Conservation (phyloP, 768 basidiomycete species). For the Rhizopogon sp. region DNA sequence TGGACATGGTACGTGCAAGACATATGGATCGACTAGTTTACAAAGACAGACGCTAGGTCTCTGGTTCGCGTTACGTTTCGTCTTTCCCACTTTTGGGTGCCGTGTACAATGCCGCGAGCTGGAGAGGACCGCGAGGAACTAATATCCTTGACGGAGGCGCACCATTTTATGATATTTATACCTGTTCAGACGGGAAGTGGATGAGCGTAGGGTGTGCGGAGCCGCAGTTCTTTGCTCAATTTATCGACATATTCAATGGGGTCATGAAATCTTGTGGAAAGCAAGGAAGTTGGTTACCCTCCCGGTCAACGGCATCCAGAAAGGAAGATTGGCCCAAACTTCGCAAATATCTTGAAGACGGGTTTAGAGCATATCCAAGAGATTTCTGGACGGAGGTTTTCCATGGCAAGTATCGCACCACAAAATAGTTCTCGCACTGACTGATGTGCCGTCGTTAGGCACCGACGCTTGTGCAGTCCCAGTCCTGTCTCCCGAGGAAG, state of each 20-base stretch:
- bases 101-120: slow-evolving; percentile 28
- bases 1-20: slow-evolving; percentile 58
- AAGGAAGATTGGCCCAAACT: slow-evolving; percentile 53
- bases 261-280: slow-evolving; percentile 40
- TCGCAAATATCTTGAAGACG: slow-evolving; percentile 52
- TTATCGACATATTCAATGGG: slow-evolving; percentile 49
- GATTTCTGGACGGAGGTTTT: slow-evolving; percentile 70
- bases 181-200: slow-evolving; percentile 66
- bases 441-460: slow-evolving; percentile 30
- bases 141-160: slow-evolving; percentile 73
- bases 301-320: slow-evolving; percentile 37
- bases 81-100: slow-evolving; percentile 59
- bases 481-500: slow-evolving; percentile 61
- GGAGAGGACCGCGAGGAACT: slow-evolving; percentile 42
- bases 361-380: slow-evolving; percentile 54
- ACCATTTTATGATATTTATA: slow-evolving; percentile 74
- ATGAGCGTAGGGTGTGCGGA: slow-evolving; percentile 78
- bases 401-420: slow-evolving; percentile 40
- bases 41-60: slow-evolving; percentile 45
- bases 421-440: not conserved
- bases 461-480: slow-evolving; percentile 72
- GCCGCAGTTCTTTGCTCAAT: slow-evolving; percentile 62
- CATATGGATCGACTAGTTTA: not conserved
- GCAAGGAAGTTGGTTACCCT: slow-evolving; percentile 52
- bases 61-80: slow-evolving; percentile 74